Percentiles rank a stretch among this genome's conserved stretches.
Evolutionary conservation across 2,329 filamentous ascomycete species (phyloP).

Genomic region (Nigrospora osmanthi): DNA sequence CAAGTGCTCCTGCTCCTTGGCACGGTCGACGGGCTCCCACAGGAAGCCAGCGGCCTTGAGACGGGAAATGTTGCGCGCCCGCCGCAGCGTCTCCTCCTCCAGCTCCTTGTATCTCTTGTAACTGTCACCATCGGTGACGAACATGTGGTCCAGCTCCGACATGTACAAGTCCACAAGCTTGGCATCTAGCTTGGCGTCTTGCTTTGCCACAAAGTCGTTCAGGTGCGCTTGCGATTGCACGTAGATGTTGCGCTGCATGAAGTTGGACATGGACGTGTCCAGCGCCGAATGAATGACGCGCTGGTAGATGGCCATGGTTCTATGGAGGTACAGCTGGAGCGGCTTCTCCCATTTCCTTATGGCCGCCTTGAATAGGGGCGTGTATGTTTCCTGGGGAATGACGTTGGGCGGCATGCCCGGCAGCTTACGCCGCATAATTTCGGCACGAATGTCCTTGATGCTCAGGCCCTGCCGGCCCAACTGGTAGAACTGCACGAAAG

Average conservation of each 20-base stretch:
- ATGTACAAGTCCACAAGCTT: constrained; percentile 37
- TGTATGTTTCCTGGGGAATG: constrained; percentile 52
- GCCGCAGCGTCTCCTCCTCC: constrained; percentile 36
- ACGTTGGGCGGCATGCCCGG: constrained; percentile 49
- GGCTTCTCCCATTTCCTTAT: constrained; percentile 51
- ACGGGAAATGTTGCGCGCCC: constrained; percentile 41
- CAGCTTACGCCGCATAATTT: constrained; percentile 45
- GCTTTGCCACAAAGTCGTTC: constrained; percentile 32
- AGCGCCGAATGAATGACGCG: constrained; percentile 38
- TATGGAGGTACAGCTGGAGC: constrained; percentile 37
- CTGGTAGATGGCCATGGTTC: constrained; percentile 40
- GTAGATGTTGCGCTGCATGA: constrained; percentile 42
- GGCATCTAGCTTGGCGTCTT: constrained; percentile 23
- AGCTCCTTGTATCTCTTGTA: constrained; percentile 36
- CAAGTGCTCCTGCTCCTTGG: constrained; percentile 33
- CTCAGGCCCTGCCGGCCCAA: constrained; percentile 34
- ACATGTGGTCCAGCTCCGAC: constrained; percentile 46
- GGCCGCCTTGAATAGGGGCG: constrained; percentile 47
- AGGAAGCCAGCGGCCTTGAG: constrained; percentile 30
- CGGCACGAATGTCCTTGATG: constrained; percentile 41
- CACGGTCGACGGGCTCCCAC: constrained; percentile 32
- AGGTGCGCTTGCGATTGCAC: constrained; percentile 36
- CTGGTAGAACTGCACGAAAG: constrained; percentile 29
- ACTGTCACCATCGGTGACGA: constrained; percentile 46
- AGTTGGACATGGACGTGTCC: constrained; percentile 33